Conservation (phyloP, 2,329 filamentous ascomycete species). For the Didymella sp. region DNA sequence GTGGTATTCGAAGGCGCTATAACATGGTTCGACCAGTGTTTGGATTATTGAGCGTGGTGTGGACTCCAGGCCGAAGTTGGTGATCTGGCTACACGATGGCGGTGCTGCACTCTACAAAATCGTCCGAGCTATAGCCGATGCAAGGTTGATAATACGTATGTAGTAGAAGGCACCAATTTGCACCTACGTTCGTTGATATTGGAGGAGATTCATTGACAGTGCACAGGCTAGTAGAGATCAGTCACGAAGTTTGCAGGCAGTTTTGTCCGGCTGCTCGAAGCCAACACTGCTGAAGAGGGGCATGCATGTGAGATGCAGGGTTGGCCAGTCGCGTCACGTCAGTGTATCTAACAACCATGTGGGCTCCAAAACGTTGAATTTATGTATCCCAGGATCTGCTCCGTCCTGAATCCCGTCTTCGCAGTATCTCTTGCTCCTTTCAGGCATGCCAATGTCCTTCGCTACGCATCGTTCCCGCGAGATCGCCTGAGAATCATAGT, state of each 20-base stretch:
- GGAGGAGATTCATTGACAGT: too few relatives aligned
- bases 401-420: not conserved
- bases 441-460: not conserved
- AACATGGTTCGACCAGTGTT: conserved; percentile 28
- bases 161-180: too few relatives aligned
- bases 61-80: conserved; percentile 31
- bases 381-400: not conserved
- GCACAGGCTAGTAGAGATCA: too few relatives aligned
- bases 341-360: not conserved
- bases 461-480: not conserved
- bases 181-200: not conserved
- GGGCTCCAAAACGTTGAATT: too few relatives aligned
- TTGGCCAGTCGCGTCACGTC: conserved; percentile 11
- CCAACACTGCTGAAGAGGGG: not conserved
- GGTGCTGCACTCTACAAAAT: conserved; percentile 31
- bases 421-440: not conserved
- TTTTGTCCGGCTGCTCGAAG: not conserved
- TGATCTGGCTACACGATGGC: conserved; percentile 42
- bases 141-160: not conserved
- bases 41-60: conserved; percentile 17
- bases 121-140: conserved; percentile 12
- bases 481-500: too few relatives aligned
- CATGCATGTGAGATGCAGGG: conserved; percentile 28
- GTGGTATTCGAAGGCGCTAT: conserved; percentile 27
- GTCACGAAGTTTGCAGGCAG: too few relatives aligned